These are phyloP conservation scores for Trichoderma sp. DNA, from an alignment of 2,329 filamentous ascomycete genomes.

Conservation along the genomic window DNA sequence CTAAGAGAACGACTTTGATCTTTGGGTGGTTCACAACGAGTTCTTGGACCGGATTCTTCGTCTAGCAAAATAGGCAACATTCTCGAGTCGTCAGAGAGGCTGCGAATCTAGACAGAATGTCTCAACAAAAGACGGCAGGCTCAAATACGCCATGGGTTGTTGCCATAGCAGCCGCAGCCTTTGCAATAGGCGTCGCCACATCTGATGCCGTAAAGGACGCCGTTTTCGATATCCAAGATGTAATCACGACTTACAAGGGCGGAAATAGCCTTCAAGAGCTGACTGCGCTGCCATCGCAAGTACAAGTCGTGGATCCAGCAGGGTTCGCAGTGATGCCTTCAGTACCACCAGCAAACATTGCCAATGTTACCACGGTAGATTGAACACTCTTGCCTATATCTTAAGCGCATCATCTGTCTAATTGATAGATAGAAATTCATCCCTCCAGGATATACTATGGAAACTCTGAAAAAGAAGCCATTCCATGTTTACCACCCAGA, in stretches of 20 bases:
- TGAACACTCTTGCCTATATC: not conserved
- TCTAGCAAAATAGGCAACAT: not conserved
- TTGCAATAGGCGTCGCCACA: conserved; percentile 13
- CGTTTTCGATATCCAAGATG: not conserved
- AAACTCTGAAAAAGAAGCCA: conserved; percentile 38
- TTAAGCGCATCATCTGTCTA: not conserved
- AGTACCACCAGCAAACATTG: conserved; percentile 12
- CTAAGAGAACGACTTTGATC: not conserved
- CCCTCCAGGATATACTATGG: conserved; percentile 42
- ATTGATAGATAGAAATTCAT: conserved; percentile 23
- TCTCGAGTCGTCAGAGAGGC: not conserved
- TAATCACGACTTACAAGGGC: not conserved
- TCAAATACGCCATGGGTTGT: not conserved
- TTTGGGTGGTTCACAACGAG: not conserved
- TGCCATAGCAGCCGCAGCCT: not conserved
- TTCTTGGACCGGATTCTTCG: not conserved
- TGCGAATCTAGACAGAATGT: not conserved
- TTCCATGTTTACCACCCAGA: conserved; percentile 47
- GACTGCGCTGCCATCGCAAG: conserved; percentile 10
- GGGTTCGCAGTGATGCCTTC: conserved; percentile 1
- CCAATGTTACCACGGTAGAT: conserved; percentile 16
- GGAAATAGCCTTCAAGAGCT: not conserved
- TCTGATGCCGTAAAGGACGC: not conserved
- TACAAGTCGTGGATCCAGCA: conserved; percentile 11
- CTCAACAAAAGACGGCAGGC: not conserved